Base-by-base conservation (phyloP, 2,329 filamentous ascomycete species). In the Monilinia vaccinii-corymbosi region DNA sequence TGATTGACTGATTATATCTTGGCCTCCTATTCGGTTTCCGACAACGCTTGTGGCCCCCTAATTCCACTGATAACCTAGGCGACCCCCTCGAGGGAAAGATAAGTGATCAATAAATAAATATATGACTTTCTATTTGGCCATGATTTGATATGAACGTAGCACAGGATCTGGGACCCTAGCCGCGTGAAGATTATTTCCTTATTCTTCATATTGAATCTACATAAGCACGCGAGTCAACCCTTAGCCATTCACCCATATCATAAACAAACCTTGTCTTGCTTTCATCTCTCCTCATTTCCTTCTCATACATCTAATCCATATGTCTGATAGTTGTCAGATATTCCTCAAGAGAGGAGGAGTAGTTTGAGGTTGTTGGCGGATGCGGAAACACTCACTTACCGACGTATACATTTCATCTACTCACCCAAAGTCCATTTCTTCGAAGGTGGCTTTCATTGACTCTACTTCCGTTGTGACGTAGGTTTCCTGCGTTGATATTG, bases 1-100 rank as follows among this genome's bases (percentile, higher is more conserved):
- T n/a, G 38, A n/a, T 40, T 40, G 14, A n/a, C 14, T 40, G 56
- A 59, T 59, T 52, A 36, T 34, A 44, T 52, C 48, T 45, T 59
- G 56, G 47, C 56, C 48, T 59, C 48, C 28, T 44, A 59, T 59
- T 59, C 56, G 56, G 23, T 50, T 57, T 25, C 21, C 48, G 40
- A 42, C 38, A 28, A 53, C 38, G 38, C 36, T 45, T 31, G 21
- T 45, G 34, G 13, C 34, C 23, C 36, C 25, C 21, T 4, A 14
- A 23, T 31, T 23, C 34, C 46, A 16, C 56, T 51, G 56, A 50
- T 50, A 58, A 52, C 46, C 48, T 36, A 40, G 42, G 36, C 34
- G 40, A 16, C 36, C 44, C 34, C 44, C 34, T 51, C 31, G 46
- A 23, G 13, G 13, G 38, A 34, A 34, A 56, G 53, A 56, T 47